Evolutionary conservation across 495 filamentous ascomycete genomes (phyloP), one percentile per base, ranked within the genome.

Genomic region (Neurospora tetraspora): DNA sequence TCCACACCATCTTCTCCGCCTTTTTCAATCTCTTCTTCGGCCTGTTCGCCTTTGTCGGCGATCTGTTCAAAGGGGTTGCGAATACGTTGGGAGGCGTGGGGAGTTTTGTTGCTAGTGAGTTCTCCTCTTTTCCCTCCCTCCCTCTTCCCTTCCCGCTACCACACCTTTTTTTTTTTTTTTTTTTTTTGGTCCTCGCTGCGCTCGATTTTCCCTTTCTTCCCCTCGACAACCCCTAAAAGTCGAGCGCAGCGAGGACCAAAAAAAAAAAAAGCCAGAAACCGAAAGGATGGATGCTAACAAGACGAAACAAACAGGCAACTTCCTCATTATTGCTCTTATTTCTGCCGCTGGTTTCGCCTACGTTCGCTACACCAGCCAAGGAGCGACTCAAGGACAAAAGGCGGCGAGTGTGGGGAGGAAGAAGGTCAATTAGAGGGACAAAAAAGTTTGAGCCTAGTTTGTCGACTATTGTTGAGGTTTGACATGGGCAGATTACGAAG

Each of bases 51-150:
- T 73, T 82, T 10, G 18, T 77, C 39, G 75, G 68, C 10, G 78
- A 79, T 14, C 20, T 81, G 39, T 74, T 77, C 59, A 39, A 71
- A 42, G 80, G 80, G 23, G 73, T 82, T 39, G 68, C 81, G 16
- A 78, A 82, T 27, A 69, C 81, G 0, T 74, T 74, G 4, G 77
- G 79, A 9, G 80, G 80, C 0, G 70, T 82, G 12, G 79, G 79
- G 27, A 78, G 75, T 73, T 81, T 82, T 70, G 71, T 82, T 37
- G 69, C 76, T 37, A 78, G 80, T 82, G 71, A 10, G 79, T 76
- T 11, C 10, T 59, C n/a, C n/a, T n/a, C n/a, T 68, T 23, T 37
- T 6, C 31, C 11, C n/a, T 4, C 31, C 0, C 4, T 34, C 31
- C 31, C 5, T 34, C 31, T 34, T 2, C 5, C 31, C 31, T 34